Conservation (phyloP, 116 monocot genomes). For the Iris pallida region DNA sequence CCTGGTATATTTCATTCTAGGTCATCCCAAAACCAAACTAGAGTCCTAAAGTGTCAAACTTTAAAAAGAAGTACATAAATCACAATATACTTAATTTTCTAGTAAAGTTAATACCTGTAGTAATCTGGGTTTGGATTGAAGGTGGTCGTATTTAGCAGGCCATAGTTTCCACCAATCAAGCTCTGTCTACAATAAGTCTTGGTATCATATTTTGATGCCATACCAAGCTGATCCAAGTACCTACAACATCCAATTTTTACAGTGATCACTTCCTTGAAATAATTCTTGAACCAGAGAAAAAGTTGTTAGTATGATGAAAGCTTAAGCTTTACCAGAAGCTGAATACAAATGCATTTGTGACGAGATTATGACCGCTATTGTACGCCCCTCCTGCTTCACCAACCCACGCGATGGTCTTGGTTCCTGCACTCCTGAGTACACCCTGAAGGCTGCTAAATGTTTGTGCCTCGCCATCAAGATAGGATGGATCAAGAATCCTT, state of each 20-base stretch:
- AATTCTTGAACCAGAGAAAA: background rate
- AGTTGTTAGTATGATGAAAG: background rate
- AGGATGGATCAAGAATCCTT: slow-evolving; percentile 20
- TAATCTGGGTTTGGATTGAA: slow-evolving; percentile 20
- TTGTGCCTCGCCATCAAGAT: slow-evolving; percentile 1
- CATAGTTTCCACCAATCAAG: slow-evolving; percentile 19
- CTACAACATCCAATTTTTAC: background rate
- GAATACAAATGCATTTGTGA: slow-evolving; percentile 16
- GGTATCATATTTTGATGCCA: slow-evolving; percentile 11
- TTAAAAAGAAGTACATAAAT: background rate
- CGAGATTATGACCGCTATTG: slow-evolving; percentile 12
- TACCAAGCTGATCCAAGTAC: slow-evolving; percentile 24
- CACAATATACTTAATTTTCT: background rate
- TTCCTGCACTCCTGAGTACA: background rate
- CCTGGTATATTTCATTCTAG: too few species aligned
- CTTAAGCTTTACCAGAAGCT: slow-evolving; percentile 8
- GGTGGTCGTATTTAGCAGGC: slow-evolving; percentile 8
- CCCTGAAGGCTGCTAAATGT: slow-evolving; percentile 6
- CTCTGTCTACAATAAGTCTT: slow-evolving; percentile 18
- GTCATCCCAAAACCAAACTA: background rate
- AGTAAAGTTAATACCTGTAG: slow-evolving; percentile 4
- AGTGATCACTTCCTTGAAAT: background rate
- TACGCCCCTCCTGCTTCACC: slow-evolving; percentile 17
- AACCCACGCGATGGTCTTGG: slow-evolving; percentile 10
- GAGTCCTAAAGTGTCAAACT: background rate